Percentiles rank a stretch among this genome's conserved stretches.
Conservation (phyloP, 192 early-diverging fungal species). For the Pilobolus umbonatus region DNA sequence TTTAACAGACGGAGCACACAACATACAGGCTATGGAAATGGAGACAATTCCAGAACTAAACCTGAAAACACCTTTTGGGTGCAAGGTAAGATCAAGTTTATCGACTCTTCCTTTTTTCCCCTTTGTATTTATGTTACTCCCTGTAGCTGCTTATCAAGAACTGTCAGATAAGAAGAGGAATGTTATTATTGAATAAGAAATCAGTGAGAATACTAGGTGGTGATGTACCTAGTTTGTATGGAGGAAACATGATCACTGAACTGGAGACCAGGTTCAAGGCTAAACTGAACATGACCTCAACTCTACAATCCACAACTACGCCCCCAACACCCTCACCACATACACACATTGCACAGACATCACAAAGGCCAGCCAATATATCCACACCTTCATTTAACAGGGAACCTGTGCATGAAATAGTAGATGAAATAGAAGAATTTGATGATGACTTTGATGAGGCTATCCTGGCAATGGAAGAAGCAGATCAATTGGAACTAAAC, state of each 20-base stretch:
- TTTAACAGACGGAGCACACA: neutral
- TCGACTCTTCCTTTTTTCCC: neutral
- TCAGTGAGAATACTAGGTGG: neutral
- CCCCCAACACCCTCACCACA: too few species aligned
- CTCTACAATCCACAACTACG: too few species aligned
- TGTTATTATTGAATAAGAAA: neutral
- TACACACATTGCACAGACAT: too few species aligned
- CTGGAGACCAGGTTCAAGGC: neutral
- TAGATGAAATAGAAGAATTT: too few species aligned
- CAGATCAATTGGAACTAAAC: too few species aligned
- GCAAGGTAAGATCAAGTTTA: neutral
- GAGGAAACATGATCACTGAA: neutral
- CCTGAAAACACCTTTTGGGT: neutral
- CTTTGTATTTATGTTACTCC: neutral
- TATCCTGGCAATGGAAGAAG: too few species aligned
- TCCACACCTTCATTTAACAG: too few species aligned
- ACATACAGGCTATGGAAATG: neutral
- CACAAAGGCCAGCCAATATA: too few species aligned
- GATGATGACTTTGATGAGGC: too few species aligned
- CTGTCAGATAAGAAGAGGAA: neutral
- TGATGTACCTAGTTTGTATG: neutral
- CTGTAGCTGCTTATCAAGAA: neutral
- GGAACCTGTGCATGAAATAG: too few species aligned
- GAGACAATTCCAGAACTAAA: neutral
- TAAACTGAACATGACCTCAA: too few species aligned